Evolutionary conservation across 2,329 filamentous ascomycete species (phyloP).

Genomic region (Paramyrothecium sp.): DNA sequence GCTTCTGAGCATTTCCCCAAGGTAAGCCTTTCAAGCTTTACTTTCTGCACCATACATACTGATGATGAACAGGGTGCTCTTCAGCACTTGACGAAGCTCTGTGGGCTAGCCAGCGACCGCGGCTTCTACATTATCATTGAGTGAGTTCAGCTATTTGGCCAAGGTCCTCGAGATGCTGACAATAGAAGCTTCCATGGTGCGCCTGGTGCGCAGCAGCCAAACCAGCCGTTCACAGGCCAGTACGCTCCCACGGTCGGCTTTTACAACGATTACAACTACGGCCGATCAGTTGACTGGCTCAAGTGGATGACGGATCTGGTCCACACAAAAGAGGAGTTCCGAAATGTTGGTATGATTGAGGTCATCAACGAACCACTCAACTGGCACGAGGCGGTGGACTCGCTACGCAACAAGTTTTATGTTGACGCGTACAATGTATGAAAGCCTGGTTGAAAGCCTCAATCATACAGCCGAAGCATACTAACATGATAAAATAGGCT

Average conservation of each 20-base stretch:
- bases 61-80: constrained; percentile 31
- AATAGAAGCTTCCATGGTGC: constrained; percentile 41
- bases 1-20: constrained; percentile 47
- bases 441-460: accelerated
- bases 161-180: too few species aligned
- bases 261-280: constrained; percentile 55
- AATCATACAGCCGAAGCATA: too few species aligned
- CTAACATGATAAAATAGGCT: constrained; percentile 6
- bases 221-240: constrained; percentile 47
- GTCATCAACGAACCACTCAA: constrained; percentile 31
- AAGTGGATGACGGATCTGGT: constrained; percentile 52
- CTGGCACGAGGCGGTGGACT: constrained; percentile 14
- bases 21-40: constrained; percentile 1
- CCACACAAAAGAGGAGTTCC: constrained; percentile 45
- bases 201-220: constrained; percentile 44
- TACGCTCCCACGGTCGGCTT: constrained; percentile 40
- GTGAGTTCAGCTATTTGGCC: constrained; percentile 5
- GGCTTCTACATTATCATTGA: constrained; percentile 54
- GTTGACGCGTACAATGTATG: constrained; percentile 15
- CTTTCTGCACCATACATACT: neutral
- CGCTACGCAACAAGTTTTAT: constrained; percentile 17
- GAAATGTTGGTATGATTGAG: constrained; percentile 58
- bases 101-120: constrained; percentile 44
- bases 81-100: constrained; percentile 43
- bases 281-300: constrained; percentile 54